phyloP scores from a whole-genome alignment of 208 protist genomes.

The Trypanosomatidae sp. region DNA sequence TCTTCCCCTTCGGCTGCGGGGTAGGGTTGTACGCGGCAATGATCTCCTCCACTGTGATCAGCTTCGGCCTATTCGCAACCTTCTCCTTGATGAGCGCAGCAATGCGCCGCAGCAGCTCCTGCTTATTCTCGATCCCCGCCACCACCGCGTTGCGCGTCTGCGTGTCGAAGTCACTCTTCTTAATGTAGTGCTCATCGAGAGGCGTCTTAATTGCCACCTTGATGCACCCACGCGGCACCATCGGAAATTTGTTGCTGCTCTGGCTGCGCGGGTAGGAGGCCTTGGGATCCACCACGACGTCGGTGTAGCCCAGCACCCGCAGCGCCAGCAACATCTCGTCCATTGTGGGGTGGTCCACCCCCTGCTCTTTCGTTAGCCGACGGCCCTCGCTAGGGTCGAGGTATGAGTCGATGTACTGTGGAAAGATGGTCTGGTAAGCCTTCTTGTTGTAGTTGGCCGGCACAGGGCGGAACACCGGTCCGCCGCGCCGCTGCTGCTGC shows the following conservation, averaged over 20 bases:
- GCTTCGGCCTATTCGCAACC: conserved; percentile 31
- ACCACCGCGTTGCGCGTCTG: conserved; percentile 64
- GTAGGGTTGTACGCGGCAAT: conserved; percentile 37
- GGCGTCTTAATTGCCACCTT: conserved; percentile 79
- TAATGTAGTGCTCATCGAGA: conserved; percentile 73
- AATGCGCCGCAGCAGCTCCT: conserved; percentile 69
- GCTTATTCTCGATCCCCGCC: conserved; percentile 68
- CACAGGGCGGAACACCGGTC: too few species aligned
- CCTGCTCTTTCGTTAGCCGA: conserved; percentile 64
- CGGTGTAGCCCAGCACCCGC: conserved; percentile 54
- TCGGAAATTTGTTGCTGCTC: conserved; percentile 48
- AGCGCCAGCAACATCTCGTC: conserved; percentile 67
- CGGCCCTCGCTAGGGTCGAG: conserved; percentile 73
- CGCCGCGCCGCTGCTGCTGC: too few species aligned
- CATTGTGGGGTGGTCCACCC: conserved; percentile 62
- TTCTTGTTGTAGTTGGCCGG: conserved; percentile 75
- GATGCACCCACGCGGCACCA: conserved; percentile 73
- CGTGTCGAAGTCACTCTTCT: conserved; percentile 89
- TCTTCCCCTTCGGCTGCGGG: conserved; percentile 41
- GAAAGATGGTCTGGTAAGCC: conserved; percentile 80
- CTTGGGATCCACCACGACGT: conserved; percentile 45
- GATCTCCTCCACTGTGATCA: conserved; percentile 38
- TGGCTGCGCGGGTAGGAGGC: conserved; percentile 68
- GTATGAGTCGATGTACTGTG: conserved; percentile 84
- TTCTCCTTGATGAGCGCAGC: conserved; percentile 68